A percentile compares a stretch with the other conserved stretches of the same genome.
These are phyloP conservation scores for Jatropha multifida DNA, from an alignment of 441 rosid genomes.

Conservation along the genomic window DNA sequence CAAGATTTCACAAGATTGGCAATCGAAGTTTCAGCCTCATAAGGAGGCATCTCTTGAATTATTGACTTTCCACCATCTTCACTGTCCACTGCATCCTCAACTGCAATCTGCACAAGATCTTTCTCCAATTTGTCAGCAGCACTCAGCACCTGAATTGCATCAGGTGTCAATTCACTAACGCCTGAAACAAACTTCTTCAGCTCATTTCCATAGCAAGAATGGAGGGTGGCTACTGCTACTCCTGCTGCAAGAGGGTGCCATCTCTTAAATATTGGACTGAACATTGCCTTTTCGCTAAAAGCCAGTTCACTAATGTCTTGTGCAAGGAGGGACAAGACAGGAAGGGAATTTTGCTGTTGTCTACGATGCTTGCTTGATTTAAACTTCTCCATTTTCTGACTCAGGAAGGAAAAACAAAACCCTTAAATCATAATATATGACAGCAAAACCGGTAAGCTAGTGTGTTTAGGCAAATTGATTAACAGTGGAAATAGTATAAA, in stretches of 20 bases:
- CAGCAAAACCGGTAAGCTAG: not conserved
- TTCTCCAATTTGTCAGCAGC: constrained; percentile 96
- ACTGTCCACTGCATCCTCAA: constrained; percentile 92
- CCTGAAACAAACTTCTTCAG: constrained; percentile 73
- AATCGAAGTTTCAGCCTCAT: constrained; percentile 79
- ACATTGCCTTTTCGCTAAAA: constrained; percentile 69
- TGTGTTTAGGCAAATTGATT: not conserved
- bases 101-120: constrained; percentile 98
- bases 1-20: constrained; percentile 85
- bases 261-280: constrained; percentile 88
- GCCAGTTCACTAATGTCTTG: constrained; percentile 87
- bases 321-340: constrained; percentile 76
- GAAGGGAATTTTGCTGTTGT: constrained; percentile 67
- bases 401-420: constrained; percentile 17
- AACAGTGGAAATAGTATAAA: not conserved
- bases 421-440: constrained; percentile 1
- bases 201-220: constrained; percentile 87
- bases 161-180: constrained; percentile 78
- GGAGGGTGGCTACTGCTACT: constrained; percentile 99
- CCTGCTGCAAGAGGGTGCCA: constrained; percentile 99
- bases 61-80: constrained; percentile 98
- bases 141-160: constrained; percentile 86
- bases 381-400: constrained; percentile 90
- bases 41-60: constrained; percentile 96
- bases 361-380: constrained; percentile 83